Base-by-base conservation (phyloP, 345 rosid species). In the Heritiera fomes region DNA sequence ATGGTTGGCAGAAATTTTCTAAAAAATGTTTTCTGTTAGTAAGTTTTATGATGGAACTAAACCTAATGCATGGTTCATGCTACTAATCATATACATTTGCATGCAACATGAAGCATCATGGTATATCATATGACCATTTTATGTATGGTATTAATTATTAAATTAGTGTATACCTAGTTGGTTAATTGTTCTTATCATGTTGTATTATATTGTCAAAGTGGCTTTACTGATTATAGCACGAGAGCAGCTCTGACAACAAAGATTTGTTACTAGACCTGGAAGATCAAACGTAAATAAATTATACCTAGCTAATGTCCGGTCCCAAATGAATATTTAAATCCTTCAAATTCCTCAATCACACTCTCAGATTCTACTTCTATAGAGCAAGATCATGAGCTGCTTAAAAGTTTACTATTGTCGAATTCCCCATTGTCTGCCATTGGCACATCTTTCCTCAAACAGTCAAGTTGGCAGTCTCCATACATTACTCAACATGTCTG, bases 381-480 rank as follows among this genome's bases (percentile, higher is more conserved):
- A 79, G 49, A 77, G 76, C 84, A 80, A 82, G 77, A 73, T 32
- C 76, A 76, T 76, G 82, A 84, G 80, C 75, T 75, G 66, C 77
- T 81, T 38, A 79, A 69, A 56, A 75, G 61, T 80, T 78, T 77
- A 56, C 80, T 81, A 84, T 83, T 84, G 88, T 90, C 78, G 88
- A 84, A 81, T 83, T 66, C 63, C 69, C 71, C 83, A 14, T 83
- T 93, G 98, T 95, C 98, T 90, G 94, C 92, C 94, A 89, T 78
- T 88, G 86, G 71, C 74, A 82, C 80, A 87, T 56, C 94, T 91
- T 91, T 93, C 82, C 88, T 85, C 85, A 75, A 85, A 87, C 90
- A 90, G 76, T 85, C 97, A 64, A 90, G 90, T 85, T 91, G 88
- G 88, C 94, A 82, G n/a, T 79, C 81, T 82, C 89, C 88, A 71